phyloP scores from a whole-genome alignment of 148 eudicot genomes.

The Rhododendron ovatum region DNA sequence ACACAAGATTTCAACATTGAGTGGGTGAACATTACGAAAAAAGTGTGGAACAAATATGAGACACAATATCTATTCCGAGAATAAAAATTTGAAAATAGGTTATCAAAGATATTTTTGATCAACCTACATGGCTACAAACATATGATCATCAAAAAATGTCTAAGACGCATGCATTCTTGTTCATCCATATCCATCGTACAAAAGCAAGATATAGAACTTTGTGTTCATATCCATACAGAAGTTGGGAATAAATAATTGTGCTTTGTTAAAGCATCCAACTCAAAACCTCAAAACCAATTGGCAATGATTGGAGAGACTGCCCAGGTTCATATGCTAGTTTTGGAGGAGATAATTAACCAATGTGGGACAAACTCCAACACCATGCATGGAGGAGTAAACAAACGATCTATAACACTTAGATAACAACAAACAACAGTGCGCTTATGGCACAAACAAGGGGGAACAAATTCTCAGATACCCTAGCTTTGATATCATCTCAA shows the following conservation, averaged over 20 bases:
- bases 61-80: background rate
- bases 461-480: too few species aligned
- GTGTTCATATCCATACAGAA: background rate
- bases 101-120: background rate
- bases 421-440: too few species aligned
- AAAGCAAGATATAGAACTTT: background rate
- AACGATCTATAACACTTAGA: too few species aligned
- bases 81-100: background rate
- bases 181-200: background rate
- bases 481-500: too few species aligned
- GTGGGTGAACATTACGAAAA: background rate
- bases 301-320: too few species aligned
- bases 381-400: too few species aligned
- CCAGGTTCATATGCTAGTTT: too few species aligned
- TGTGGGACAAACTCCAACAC: too few species aligned
- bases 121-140: background rate
- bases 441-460: too few species aligned
- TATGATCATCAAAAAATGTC: background rate
- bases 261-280: background rate
- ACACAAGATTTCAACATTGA: background rate
- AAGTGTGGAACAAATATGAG: background rate
- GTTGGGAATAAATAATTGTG: background rate
- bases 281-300: too few species aligned
- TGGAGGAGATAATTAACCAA: too few species aligned
- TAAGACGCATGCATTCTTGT: background rate